phyloP scores from a whole-genome alignment of 306 rosid genomes.

The Sophora flavescens region DNA sequence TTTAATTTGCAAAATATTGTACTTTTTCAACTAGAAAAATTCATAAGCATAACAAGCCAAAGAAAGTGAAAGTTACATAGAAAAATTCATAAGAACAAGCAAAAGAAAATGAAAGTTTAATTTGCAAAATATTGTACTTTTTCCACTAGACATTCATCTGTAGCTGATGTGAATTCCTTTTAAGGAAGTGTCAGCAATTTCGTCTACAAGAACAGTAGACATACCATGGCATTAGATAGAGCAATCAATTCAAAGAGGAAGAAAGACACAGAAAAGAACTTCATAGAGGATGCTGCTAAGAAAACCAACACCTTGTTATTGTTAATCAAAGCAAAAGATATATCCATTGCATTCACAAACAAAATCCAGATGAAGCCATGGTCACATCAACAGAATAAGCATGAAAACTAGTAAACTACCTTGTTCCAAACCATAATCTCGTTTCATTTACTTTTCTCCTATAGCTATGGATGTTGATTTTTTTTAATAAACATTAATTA shows the following conservation, averaged over 20 bases:
- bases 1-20: not conserved
- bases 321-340: not conserved
- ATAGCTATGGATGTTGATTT: not conserved
- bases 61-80: not conserved
- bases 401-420: not conserved
- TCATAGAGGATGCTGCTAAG: not conserved
- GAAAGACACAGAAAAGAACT: not conserved
- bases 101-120: not conserved
- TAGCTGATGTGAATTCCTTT: not conserved
- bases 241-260: not conserved
- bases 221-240: not conserved
- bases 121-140: not conserved
- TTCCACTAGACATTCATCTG: not conserved
- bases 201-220: not conserved
- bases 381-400: not conserved
- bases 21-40: not conserved
- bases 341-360: not conserved
- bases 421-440: not conserved
- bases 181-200: not conserved
- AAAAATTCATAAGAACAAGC: slow-evolving; percentile 2
- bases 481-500: not conserved
- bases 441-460: not conserved
- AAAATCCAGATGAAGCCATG: not conserved
- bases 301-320: slow-evolving; percentile 11
- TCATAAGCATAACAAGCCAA: no score